Base-by-base conservation (phyloP, 2,329 filamentous ascomycete species). In the Pestalotiopsis sp. region DNA sequence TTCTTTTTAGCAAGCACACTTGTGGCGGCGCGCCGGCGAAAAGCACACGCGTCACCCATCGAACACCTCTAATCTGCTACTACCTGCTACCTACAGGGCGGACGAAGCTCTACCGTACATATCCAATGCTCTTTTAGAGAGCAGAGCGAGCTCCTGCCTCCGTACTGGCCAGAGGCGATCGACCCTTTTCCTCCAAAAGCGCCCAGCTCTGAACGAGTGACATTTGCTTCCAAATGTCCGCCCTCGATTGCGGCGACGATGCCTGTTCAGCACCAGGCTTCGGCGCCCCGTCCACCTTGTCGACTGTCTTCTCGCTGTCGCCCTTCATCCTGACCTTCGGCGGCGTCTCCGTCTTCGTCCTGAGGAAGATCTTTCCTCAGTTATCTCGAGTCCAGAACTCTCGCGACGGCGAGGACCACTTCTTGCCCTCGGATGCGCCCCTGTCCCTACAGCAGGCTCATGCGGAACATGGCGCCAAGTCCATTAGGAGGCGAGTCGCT, bases 281-380 rank as follows among this genome's bases (percentile, higher is more conserved):
- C 66, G 78, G 82, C 58, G 81, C 85, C 39, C 77, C 79, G 65
- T 75, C 84, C 66, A 77, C 81, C 56, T 75, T 85, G 45, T 81
- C 85, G 59, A 82, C 85, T 39, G 78, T 89, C 49, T 73, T 90
- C 64, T 85, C 93, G 69, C 88, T 93, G 27, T 85, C 88, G 3
- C 93, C 93, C 0, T 94, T 96, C 78, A 78, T 93, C 69, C 78
- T 89, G 69, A 92, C 93, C 49, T 95, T 95, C 79, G 72, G 88
- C 71, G 76, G 87, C 65, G 88, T 92, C 72, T 87, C 87, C 64
- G 75, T 87, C 45, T 80, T 92, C 67, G 91, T 92, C 64, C 86
- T 90, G 65, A 87, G 89, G 45, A 91, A 89, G 74, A 81, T 97
- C 20, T 94, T 93, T 74, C 93, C 94, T 3, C 82, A 89, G n/a